phyloP scores from a whole-genome alignment of 139 green algal genomes.

The Closterium sp. region DNA sequence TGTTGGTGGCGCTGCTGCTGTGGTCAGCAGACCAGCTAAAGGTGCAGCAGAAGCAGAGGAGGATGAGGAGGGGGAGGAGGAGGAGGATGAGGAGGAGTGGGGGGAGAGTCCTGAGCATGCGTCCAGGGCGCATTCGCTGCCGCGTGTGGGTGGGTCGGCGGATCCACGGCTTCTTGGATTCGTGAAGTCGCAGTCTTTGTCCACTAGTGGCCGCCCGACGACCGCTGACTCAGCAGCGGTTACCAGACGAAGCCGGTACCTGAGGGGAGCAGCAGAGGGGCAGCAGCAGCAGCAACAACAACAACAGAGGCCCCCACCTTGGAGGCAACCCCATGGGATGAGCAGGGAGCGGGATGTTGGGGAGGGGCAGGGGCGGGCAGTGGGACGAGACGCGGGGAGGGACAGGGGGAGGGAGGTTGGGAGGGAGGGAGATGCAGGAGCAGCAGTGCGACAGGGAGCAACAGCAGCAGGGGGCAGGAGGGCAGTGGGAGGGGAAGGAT shows the following conservation, averaged over 20 bases:
- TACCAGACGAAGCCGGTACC: not conserved
- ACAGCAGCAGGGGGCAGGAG: not conserved
- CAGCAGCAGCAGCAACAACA: not conserved
- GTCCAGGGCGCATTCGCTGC: not conserved
- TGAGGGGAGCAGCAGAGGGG: not conserved
- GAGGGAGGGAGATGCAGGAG: too few species aligned
- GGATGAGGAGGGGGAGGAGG: too few species aligned
- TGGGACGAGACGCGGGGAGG: too few species aligned
- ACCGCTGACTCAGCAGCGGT: not conserved
- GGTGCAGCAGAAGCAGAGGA: not conserved
- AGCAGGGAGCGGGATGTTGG: not conserved
- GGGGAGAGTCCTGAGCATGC: not conserved
- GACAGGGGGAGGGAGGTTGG: too few species aligned
- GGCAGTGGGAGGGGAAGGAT: not conserved
- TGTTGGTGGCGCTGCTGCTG: not conserved
- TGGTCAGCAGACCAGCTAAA: not conserved
- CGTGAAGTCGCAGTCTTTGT: not conserved
- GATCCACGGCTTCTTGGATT: not conserved
- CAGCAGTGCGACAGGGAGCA: not conserved
- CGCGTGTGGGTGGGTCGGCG: not conserved
- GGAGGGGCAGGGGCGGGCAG: not conserved
- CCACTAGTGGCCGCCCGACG: not conserved
- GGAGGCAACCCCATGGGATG: not conserved
- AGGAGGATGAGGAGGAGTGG: not conserved
- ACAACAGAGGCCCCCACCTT: not conserved